Evolutionary conservation across 768 basidiomycete genomes (phyloP).

Genomic region (Lepiota subincarnata): DNA sequence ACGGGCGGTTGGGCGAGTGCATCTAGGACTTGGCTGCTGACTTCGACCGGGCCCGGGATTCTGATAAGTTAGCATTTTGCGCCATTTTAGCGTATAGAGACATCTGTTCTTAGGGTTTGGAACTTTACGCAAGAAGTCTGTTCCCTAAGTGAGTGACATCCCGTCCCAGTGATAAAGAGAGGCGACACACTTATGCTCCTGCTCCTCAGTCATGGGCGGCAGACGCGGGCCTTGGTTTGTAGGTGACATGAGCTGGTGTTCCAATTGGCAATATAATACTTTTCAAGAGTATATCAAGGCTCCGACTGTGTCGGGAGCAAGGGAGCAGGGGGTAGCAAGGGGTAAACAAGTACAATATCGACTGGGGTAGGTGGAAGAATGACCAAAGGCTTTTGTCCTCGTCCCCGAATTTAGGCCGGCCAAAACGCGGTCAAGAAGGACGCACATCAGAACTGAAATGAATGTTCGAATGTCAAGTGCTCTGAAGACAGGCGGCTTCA

Average conservation of each 20-base stretch:
- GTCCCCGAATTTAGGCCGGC: too few species aligned
- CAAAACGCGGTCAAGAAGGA: too few species aligned
- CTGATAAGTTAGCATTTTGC: conserved; percentile 19
- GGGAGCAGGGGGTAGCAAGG: neutral
- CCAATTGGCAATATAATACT: neutral
- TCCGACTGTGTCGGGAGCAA: neutral
- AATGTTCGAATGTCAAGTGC: too few species aligned
- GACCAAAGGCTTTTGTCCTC: too few species aligned
- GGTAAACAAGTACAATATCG: too few species aligned
- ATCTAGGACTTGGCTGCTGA: conserved; percentile 58
- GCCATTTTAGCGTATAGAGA: neutral
- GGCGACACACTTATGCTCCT: conserved; percentile 4
- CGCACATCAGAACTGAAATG: too few species aligned
- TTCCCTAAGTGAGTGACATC: neutral
- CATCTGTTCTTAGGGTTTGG: neutral
- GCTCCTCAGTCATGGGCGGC: neutral
- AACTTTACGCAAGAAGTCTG: conserved; percentile 9
- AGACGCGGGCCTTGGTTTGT: neutral
- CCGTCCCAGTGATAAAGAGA: neutral
- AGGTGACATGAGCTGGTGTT: neutral
- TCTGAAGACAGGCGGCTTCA: too few species aligned
- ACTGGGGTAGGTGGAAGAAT: too few species aligned
- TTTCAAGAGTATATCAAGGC: too few species aligned
- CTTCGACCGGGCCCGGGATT: conserved; percentile 51
- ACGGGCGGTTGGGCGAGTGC: conserved; percentile 81